Evolutionary conservation across 129 eudicot species (phyloP).

Genomic region (Artemisia argyi): DNA sequence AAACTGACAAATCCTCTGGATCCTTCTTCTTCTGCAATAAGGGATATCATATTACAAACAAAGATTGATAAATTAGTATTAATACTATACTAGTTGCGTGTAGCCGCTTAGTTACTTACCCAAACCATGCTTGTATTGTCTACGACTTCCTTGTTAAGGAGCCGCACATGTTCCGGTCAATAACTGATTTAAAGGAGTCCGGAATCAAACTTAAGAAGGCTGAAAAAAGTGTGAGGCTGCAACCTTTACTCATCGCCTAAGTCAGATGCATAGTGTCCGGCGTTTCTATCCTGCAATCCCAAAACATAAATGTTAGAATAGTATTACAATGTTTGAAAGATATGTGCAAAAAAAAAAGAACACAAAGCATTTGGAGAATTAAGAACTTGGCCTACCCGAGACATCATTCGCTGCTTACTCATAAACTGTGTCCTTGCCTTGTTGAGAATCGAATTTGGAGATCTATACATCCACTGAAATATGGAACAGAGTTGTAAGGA

Average conservation of each 20-base stretch:
- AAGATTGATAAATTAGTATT: not conserved
- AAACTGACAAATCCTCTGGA: conserved; percentile 82
- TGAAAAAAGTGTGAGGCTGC: not conserved
- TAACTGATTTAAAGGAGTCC: conserved; percentile 33
- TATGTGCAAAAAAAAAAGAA: too few relatives aligned
- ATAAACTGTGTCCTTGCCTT: conserved; percentile 55
- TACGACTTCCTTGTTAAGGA: conserved; percentile 7
- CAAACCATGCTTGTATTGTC: conserved; percentile 38
- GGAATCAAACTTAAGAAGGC: conserved; percentile 30
- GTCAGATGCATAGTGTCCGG: conserved; percentile 27
- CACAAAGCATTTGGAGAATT: not conserved
- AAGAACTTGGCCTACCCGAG: conserved; percentile 20
- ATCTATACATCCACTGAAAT: conserved; percentile 41
- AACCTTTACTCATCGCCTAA: conserved; percentile 13
- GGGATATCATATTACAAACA: too few relatives aligned
- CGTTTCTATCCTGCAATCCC: conserved; percentile 29
- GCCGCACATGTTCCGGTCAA: conserved; percentile 38
- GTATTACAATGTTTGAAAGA: not conserved
- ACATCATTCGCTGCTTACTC: conserved; percentile 40
- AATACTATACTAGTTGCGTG: not conserved
- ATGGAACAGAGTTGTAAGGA: not conserved
- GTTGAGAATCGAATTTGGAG: conserved; percentile 38
- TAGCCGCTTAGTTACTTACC: conserved; percentile 37
- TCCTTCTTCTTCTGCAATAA: conserved; percentile 47
- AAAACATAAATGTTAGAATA: not conserved